Evolutionary conservation across 2,329 filamentous ascomycete species (phyloP), one percentile per base, ranked within the genome.

Genomic region (Alternaria alternata): DNA sequence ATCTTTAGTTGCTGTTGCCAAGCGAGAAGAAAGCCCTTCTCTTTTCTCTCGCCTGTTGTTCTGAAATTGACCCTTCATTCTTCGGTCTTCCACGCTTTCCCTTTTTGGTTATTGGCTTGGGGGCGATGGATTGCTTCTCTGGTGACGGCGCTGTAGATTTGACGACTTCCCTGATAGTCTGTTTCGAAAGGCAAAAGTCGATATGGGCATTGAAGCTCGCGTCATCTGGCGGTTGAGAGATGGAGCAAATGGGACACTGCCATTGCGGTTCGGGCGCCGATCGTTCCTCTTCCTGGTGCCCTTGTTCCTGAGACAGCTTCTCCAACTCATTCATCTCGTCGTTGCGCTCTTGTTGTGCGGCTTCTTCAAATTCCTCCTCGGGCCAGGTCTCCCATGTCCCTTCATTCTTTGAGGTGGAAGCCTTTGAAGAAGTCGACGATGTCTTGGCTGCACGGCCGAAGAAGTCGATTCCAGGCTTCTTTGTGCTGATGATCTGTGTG

Each of bases 201-300:
- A 99, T 93, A 73, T 99, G 95, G 57, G 91, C 87, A 68, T 99
- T 99, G 79, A 98, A 96, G 0, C 81, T 81, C 46, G 84, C 85
- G 75, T 97, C 93, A 51, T 94, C 85, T 0, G 93, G 87, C 0
- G 82, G 72, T 72, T 97, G 94, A 0, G 92, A 89, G 16, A 89
- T 83, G n/a, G 82, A 80, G 76, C 95, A 99, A 44, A 98, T 91
- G 0, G 95, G 95, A 76, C 95, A 99, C 38, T 90, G 85, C 94
- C 94, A 98, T 47, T 88, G 72, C 48, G 68, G 66, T 60, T 73
- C 69, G 46, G 70, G 56, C 24, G 61, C 34, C 8, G 60, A 34
- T n/a, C 61, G 41, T 7, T 62, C 28, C 1, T 57, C 41, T 32
- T 66, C 56, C 5, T 63, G 42, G 39, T 67, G 67, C 48, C 72